Conservation (phyloP, 2,329 filamentous ascomycete genomes). For the Colletotrichum liriopes region DNA sequence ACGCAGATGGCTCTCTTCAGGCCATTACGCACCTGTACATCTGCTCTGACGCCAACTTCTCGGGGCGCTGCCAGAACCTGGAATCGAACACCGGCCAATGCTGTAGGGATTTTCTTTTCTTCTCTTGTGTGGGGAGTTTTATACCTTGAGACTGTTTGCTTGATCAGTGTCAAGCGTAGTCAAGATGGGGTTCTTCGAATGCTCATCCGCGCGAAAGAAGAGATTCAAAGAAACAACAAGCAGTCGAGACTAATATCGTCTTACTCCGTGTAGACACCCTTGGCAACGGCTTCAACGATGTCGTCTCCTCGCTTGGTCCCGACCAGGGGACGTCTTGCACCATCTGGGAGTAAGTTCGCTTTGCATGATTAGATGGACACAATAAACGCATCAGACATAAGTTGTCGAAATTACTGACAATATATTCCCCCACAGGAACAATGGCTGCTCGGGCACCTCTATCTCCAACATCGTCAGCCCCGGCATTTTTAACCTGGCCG, state of each 20-base stretch:
- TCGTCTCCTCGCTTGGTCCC: background rate
- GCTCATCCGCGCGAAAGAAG: background rate
- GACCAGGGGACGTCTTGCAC: slow-evolving; percentile 11
- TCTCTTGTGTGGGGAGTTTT: too few relatives aligned
- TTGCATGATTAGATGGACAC: background rate
- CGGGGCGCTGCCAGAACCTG: slow-evolving; percentile 6
- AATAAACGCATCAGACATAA: background rate
- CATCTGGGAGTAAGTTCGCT: slow-evolving; percentile 2
- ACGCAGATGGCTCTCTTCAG: background rate
- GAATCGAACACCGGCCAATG: background rate
- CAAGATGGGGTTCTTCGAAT: background rate
- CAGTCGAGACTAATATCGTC: background rate
- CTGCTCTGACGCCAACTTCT: slow-evolving; percentile 3
- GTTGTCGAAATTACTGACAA: background rate
- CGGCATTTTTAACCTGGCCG: slow-evolving; percentile 10
- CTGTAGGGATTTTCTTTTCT: background rate
- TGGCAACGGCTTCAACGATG: slow-evolving; percentile 1
- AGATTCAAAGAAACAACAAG: background rate
- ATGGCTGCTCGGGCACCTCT: slow-evolving; percentile 1
- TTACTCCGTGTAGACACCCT: background rate
- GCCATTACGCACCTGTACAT: slow-evolving; percentile 10
- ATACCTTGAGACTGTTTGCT: background rate
- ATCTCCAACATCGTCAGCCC: slow-evolving; percentile 11
- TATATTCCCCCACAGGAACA: background rate
- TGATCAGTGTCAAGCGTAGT: background rate